phyloP scores from a whole-genome alignment of 305 asterid genomes.

The Fraxinus paxiana region DNA sequence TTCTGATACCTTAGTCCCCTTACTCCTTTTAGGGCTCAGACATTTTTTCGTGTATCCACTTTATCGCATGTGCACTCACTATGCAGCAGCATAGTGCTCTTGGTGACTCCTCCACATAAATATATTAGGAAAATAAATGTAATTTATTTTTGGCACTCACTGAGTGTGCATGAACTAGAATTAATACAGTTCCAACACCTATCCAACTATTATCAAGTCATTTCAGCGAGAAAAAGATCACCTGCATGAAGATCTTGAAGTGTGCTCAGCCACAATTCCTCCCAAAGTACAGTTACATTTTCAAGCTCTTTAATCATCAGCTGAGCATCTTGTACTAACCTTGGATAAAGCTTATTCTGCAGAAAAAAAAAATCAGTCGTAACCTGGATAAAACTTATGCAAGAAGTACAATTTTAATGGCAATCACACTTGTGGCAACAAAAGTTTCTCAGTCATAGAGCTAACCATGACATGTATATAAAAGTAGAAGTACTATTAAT shows the following conservation, averaged over 20 bases:
- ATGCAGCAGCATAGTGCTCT: conserved; percentile 12
- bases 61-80: background rate
- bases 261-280: conserved; percentile 97
- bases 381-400: conserved; percentile 4
- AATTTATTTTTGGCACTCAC: conserved; percentile 5
- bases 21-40: background rate
- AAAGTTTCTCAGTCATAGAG: background rate
- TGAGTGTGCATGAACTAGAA: conserved; percentile 7
- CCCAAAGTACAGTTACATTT: conserved; percentile 97
- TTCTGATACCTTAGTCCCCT: background rate
- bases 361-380: conserved; percentile 10
- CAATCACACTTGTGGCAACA: conserved; percentile 1
- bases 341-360: conserved; percentile 87
- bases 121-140: conserved; percentile 13
- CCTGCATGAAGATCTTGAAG: conserved; percentile 99
- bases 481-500: background rate
- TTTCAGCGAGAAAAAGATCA: conserved; percentile 22
- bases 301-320: conserved; percentile 94
- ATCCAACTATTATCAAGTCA: conserved; percentile 24
- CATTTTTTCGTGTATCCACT: background rate
- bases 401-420: background rate
- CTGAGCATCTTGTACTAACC: conserved; percentile 82
- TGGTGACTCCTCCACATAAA: conserved; percentile 12
- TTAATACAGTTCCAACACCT: conserved; percentile 2
- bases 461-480: background rate